Conservation (phyloP, 805 yeast species). For the Candida insectalens region DNA sequence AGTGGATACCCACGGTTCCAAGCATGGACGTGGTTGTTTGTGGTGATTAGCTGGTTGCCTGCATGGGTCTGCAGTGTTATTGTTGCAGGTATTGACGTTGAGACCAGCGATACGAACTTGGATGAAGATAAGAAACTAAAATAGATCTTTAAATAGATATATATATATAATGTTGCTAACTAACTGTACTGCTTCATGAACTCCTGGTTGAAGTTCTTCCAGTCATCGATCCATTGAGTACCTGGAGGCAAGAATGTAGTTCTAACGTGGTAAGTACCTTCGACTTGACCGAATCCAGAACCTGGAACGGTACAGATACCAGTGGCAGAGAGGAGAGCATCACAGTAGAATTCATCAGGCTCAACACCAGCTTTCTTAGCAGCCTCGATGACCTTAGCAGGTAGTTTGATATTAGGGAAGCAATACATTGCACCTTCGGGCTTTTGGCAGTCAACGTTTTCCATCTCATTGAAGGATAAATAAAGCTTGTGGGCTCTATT, state of each 20-base stretch:
- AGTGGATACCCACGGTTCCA: conserved; percentile 60
- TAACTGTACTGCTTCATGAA: conserved; percentile 50
- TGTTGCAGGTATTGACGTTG: conserved; percentile 17
- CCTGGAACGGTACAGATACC: conserved; percentile 99
- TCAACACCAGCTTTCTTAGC: conserved; percentile 48
- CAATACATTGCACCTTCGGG: conserved; percentile 98
- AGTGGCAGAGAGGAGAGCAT: conserved; percentile 70
- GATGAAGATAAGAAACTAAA: conserved; percentile 7
- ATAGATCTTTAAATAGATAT: neutral
- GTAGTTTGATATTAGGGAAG: conserved; percentile 70
- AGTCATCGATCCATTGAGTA: conserved; percentile 69
- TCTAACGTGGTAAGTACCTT: conserved; percentile 85
- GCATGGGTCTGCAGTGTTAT: conserved; percentile 45
- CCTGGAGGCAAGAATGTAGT: conserved; percentile 98
- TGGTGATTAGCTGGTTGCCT: conserved; percentile 74
- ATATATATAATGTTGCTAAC: neutral
- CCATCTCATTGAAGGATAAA: conserved; percentile 65
- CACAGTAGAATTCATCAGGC: conserved; percentile 86
- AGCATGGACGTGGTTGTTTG: conserved; percentile 79
- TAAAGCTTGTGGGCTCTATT: conserved; percentile 57
- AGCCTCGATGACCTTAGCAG: conserved; percentile 48
- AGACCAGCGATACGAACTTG: conserved; percentile 4
- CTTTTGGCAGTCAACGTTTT: conserved; percentile 74
- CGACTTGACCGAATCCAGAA: conserved; percentile 89
- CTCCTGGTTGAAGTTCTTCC: conserved; percentile 69